Evolutionary conservation across 345 rosid genomes (phyloP), one percentile per base, ranked within the genome.

Genomic region (Cardiospermum halicacabum): DNA sequence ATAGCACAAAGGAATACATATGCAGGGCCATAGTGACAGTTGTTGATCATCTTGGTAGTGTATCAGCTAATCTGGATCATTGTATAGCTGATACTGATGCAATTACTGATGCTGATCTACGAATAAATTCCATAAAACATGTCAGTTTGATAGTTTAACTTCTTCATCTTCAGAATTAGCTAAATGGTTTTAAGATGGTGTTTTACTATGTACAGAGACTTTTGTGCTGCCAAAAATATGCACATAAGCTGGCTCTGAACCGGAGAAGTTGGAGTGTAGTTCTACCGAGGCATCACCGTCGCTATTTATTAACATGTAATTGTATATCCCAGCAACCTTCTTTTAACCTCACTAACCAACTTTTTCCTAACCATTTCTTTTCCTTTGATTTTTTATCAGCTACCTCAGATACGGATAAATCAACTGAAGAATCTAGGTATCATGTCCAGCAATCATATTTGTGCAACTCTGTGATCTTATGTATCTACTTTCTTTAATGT

Each of bases 21-120:
- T 75, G 87, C 77, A 75, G 64, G 65, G 89, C 91, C 12, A 56
- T 83, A 47, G 87, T 88, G 12, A 74, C 91, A 2, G 71, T 85
- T 19, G 87, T 88, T 58, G 91, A 88, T 74, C 95, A 83, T 69
- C 74, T 88, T 25, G 91, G 95, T 40, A 78, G 64, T 19, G 87
- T 88, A 61, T 81, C 91, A 1, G 53, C 87, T 18, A 83, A 82
- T 60, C 81, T 88, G 11, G 69, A 84, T 48, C 45, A 22, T 55
- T 43, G 24, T 64, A 63, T 83, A 60, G 69, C 82, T 11, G 47
- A 72, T 31, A 56, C 77, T 3, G 47, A 66, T 26, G 62, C 68
- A 15, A 71, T 81, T 49, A 56, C 85, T 1, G 81, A 80, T 15
- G 77, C 83, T 1, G 87, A 88, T 70, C 79, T 80, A 24, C 85